These are phyloP conservation scores for Brassica juncea DNA, from an alignment of 345 rosid genomes.

Conservation along the genomic window DNA sequence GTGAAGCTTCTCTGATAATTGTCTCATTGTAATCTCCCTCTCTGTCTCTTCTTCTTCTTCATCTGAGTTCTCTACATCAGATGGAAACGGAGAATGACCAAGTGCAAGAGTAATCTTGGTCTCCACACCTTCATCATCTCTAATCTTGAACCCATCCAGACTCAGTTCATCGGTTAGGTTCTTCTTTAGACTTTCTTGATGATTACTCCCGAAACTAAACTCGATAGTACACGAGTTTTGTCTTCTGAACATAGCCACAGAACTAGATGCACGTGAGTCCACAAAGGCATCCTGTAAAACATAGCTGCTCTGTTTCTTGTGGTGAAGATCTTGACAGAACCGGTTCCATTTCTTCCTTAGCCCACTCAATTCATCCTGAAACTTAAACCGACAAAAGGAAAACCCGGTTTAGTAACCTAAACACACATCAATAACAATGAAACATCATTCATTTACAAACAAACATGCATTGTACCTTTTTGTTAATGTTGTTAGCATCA, in stretches of 20 bases:
- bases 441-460: background rate
- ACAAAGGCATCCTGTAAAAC: constrained; percentile 32
- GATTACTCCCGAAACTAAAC: constrained; percentile 50
- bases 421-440: background rate
- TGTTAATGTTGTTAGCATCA: constrained; percentile 40
- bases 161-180: constrained; percentile 44
- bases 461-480: constrained; percentile 46
- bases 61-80: constrained; percentile 29
- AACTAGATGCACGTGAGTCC: constrained; percentile 40
- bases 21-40: background rate
- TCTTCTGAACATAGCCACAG: constrained; percentile 64
- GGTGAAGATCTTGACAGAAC: constrained; percentile 64
- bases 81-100: constrained; percentile 53
- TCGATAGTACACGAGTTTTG: constrained; percentile 71
- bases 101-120: constrained; percentile 75
- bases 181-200: constrained; percentile 33
- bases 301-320: constrained; percentile 43
- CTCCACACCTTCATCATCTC: constrained; percentile 53
- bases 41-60: constrained; percentile 23
- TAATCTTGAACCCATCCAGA: constrained; percentile 61
- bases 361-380: constrained; percentile 61
- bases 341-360: constrained; percentile 74
- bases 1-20: constrained; percentile 48
- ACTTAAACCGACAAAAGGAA: constrained; percentile 21
- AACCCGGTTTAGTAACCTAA: background rate